Base-by-base conservation (phyloP, 1,284 basidiomycete species). In the Ustilago cynodontis region DNA sequence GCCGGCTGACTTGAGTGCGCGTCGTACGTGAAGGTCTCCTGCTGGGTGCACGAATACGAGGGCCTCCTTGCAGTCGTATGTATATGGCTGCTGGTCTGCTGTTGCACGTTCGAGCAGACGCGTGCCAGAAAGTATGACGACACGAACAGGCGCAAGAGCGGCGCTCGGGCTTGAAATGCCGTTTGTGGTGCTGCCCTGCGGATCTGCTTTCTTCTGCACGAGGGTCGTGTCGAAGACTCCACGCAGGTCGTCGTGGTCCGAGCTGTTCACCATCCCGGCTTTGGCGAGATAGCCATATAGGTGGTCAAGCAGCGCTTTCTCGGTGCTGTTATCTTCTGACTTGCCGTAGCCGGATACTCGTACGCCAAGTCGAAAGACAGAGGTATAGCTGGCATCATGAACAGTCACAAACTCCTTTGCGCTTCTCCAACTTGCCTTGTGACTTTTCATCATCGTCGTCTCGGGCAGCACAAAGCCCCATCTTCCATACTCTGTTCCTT, bases 391-490 rank as follows among this genome's bases (percentile, higher is more conserved):
- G 0, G 80, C 77, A 63, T 85, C 84, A 37, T 82, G 81, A 2
- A 84, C 52, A 3, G 73, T 75, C 11, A 65, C 71, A 14, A 54
- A 58, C n/a, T 73, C 57, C 8, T 37, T 47, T 4, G 73, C 70
- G 22, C 71, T 75, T n/a, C 81, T 65, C 78, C 77, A 81, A 43
- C 71, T 81, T 1, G 77, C 73, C 9, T 74, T 65, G n/a, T 77
- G 72, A 20, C 79, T 82, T 62, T 85, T 85, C 63, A 81, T 81
- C 71, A 77, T 77, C 20, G 78, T 78, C 20, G 78, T 73, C 63
- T 85, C 84, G 11, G 83, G 76, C 20, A 85, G 63, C 18, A 72
- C 77, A 28, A 78, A 84, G 11, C 83, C 81, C 71, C 78, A 82
- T 51, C 72, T 63, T 2, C 66, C 65, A 26, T 61, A 49, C 2